phyloP scores from a whole-genome alignment of 176 grass and related monocot species.

The Bonia amplexicaulis region DNA sequence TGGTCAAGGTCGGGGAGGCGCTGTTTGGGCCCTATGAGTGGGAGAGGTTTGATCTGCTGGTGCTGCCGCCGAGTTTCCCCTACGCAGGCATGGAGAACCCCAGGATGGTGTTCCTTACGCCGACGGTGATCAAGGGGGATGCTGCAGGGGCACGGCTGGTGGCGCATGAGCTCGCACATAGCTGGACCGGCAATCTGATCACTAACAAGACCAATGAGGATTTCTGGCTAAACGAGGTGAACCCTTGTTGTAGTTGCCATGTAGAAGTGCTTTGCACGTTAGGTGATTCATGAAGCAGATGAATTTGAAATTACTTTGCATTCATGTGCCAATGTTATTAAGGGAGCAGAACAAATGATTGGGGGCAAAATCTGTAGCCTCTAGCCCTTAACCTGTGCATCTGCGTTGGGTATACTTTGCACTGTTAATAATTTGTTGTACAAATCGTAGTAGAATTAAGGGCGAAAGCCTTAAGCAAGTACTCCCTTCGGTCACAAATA shows the following conservation, averaged over 20 bases:
- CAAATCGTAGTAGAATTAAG: no score
- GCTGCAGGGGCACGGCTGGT: conserved; percentile 73
- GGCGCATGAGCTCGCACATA: conserved; percentile 90
- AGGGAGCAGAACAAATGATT: background rate
- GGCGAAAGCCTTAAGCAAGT: no score
- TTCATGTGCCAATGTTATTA: background rate
- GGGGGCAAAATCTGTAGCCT: background rate
- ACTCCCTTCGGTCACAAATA: no score
- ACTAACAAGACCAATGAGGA: conserved; percentile 97
- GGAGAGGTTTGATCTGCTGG: conserved; percentile 88
- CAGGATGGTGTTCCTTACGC: conserved; percentile 90
- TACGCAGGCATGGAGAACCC: conserved; percentile 95
- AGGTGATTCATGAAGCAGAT: background rate
- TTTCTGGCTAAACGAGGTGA: conserved; percentile 96
- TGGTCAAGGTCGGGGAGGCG: conserved; percentile 74
- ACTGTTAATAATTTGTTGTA: no score
- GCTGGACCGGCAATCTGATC: conserved; percentile 91
- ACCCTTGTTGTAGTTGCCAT: background rate
- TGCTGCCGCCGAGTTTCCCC: conserved; percentile 85
- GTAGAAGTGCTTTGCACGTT: background rate
- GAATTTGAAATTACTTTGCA: conserved; percentile 4
- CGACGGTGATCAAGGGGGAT: conserved; percentile 74
- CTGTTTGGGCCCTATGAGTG: conserved; percentile 91
- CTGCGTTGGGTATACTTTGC: no score
- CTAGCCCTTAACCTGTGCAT: background rate